These are phyloP conservation scores for Aphanomyces invadans DNA, from an alignment of 352 stramenopile genomes.

Conservation along the genomic window DNA sequence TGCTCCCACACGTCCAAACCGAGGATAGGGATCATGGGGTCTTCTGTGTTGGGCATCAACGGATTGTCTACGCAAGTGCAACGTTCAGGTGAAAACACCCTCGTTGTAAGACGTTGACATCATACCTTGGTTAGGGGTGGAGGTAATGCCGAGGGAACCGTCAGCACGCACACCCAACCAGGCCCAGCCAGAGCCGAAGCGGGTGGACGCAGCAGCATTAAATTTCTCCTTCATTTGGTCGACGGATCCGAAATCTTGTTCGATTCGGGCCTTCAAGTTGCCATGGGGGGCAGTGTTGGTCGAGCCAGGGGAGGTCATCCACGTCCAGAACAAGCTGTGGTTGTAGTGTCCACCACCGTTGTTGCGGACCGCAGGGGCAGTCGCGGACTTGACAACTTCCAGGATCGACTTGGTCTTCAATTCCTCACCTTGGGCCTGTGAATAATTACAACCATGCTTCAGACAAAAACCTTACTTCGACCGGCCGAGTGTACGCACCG, in stretches of 20 bases:
- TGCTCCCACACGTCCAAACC: constrained; percentile 95
- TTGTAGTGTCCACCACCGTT: constrained; percentile 83
- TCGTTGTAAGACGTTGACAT: too few relatives aligned
- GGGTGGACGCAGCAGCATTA: constrained; percentile 70
- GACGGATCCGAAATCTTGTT: constrained; percentile 86
- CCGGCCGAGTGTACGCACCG: constrained; percentile 28
- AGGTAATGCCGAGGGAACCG: constrained; percentile 91
- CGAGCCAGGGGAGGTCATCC: constrained; percentile 73
- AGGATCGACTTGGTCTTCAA: constrained; percentile 77
- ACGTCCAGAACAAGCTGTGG: constrained; percentile 90
- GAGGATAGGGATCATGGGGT: constrained; percentile 88
- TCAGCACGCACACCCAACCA: constrained; percentile 84
- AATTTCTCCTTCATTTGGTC: constrained; percentile 88
- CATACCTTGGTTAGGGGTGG: constrained; percentile 92
- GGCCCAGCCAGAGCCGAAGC: constrained; percentile 87
- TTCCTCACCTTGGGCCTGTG: constrained; percentile 53
- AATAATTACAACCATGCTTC: background rate
- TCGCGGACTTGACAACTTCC: constrained; percentile 64
- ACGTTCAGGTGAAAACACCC: background rate
- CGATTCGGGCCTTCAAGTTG: constrained; percentile 74
- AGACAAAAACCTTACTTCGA: background rate
- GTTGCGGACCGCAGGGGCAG: constrained; percentile 69
- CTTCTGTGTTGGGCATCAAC: constrained; percentile 70
- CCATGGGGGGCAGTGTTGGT: constrained; percentile 74
- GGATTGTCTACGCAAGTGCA: constrained; percentile 49